These are phyloP conservation scores for Buxus sempervirens DNA, from an alignment of 164 flowering plant species.

Conservation along the genomic window DNA sequence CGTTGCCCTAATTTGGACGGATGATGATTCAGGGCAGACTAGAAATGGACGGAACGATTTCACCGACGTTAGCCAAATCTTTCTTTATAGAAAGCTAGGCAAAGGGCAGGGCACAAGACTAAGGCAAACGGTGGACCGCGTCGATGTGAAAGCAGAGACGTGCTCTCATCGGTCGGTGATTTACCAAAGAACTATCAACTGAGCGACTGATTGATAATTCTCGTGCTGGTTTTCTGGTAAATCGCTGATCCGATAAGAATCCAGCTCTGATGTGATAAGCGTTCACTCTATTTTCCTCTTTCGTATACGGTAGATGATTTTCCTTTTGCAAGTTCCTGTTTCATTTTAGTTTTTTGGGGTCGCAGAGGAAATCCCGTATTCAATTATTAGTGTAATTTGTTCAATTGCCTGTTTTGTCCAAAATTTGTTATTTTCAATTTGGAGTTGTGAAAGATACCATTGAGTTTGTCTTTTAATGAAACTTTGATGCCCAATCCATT, in stretches of 20 bases:
- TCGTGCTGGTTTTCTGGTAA: background rate
- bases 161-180: background rate
- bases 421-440: no score
- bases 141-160: background rate
- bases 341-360: background rate
- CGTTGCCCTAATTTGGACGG: background rate
- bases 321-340: background rate
- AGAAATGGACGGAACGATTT: background rate
- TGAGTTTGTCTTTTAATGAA: no score
- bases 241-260: background rate
- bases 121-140: no score
- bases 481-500: no score
- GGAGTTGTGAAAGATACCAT: no score
- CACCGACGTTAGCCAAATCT: background rate
- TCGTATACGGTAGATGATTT: background rate
- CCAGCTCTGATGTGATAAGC: background rate
- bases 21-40: background rate
- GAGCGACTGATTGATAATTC: background rate
- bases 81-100: no score
- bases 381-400: background rate
- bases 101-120: no score
- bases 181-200: background rate
- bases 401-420: no score
- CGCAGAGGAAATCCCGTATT: background rate
- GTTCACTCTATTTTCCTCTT: no score